Conservation (phyloP, 2,329 filamentous ascomycete genomes). For the Aspergillus phoenicis region DNA sequence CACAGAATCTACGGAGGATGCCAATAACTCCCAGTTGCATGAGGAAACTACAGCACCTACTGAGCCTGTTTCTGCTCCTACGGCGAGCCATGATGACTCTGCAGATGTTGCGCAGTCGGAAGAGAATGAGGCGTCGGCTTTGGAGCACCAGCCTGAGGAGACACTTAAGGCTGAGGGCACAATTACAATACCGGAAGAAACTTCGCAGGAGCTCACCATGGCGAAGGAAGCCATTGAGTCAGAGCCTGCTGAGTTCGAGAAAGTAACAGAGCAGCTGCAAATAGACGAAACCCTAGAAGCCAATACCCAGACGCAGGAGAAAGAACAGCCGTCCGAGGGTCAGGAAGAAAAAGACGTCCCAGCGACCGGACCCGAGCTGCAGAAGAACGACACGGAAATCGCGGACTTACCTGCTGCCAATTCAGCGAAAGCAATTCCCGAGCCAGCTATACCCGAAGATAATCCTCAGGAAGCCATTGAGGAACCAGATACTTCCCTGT, state of each 20-base stretch:
- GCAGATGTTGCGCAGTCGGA: neutral
- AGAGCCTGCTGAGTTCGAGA: neutral
- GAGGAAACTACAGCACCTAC: neutral
- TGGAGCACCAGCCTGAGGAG: neutral
- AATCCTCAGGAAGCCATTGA: neutral
- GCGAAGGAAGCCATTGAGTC: neutral
- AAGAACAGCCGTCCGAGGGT: neutral
- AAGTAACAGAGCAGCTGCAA: neutral
- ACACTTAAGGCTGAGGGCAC: neutral
- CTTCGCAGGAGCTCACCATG: neutral
- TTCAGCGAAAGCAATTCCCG: neutral
- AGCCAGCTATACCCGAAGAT: neutral
- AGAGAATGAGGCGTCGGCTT: neutral
- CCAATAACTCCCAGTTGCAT: neutral
- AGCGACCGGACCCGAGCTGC: neutral
- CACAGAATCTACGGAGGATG: neutral
- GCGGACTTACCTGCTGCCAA: neutral
- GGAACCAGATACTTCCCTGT: constrained; percentile 15
- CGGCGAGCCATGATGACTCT: neutral
- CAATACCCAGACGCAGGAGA: neutral
- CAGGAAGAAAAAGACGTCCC: neutral
- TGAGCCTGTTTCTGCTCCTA: neutral
- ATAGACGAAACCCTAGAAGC: neutral
- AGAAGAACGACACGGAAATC: neutral
- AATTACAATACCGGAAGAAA: neutral